Evolutionary conservation across 768 basidiomycete genomes (phyloP).

Genomic region (Leccinum barrowsii): DNA sequence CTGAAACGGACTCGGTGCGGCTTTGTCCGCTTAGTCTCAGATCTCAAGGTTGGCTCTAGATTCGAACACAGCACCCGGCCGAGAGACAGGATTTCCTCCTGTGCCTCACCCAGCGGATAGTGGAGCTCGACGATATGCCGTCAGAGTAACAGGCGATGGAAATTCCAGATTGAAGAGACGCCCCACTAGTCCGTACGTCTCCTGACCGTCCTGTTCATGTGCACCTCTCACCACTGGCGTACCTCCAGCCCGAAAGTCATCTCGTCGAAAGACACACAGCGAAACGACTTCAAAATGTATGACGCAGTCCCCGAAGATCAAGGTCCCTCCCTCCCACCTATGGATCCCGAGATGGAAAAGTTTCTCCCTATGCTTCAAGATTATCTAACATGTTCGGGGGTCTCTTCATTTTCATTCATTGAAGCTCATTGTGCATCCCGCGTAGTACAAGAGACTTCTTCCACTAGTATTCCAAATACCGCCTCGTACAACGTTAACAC

Average conservation of each 20-base stretch:
- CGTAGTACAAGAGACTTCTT: conserved; percentile 27
- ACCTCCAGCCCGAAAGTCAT: conserved; percentile 50
- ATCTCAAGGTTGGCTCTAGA: conserved; percentile 52
- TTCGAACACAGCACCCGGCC: conserved; percentile 22
- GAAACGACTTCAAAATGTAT: conserved; percentile 59
- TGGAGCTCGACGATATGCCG: conserved; percentile 47
- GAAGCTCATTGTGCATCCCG: not conserved
- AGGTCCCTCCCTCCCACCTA: conserved; percentile 25
- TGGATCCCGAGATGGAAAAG: conserved; percentile 68
- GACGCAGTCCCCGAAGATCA: conserved; percentile 57
- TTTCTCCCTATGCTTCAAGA: conserved; percentile 76
- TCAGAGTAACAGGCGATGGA: conserved; percentile 29
- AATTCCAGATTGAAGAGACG: conserved; percentile 20
- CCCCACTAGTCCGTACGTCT: conserved; percentile 42
- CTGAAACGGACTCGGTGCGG: not conserved
- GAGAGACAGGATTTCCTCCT: conserved; percentile 8
- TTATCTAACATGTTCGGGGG: conserved; percentile 56
- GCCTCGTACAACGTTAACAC: not conserved
- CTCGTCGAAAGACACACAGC: conserved; percentile 46
- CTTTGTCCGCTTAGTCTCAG: conserved; percentile 41
- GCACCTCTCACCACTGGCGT: not conserved
- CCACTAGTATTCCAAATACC: conserved; percentile 3
- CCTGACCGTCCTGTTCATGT: not conserved
- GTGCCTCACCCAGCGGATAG: conserved; percentile 34
- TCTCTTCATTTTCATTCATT: not conserved